These are phyloP conservation scores for Alnus glutinosa DNA, from an alignment of 306 rosid genomes.

Conservation along the genomic window DNA sequence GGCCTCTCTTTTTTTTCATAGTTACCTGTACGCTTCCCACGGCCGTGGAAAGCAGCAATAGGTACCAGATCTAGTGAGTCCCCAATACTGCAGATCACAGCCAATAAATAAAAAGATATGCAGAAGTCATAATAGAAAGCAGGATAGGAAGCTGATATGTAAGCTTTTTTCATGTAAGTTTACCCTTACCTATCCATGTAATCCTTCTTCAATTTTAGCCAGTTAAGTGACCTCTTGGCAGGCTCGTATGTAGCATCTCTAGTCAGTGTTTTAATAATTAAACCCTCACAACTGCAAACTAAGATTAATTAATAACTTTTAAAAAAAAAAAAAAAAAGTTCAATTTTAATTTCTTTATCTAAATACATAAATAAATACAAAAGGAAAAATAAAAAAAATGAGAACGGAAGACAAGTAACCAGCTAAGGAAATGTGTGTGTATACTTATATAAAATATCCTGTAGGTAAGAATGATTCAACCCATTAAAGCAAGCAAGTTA, in stretches of 20 bases:
- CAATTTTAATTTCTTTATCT: not conserved
- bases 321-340: not conserved
- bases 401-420: not conserved
- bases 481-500: conserved; percentile 8
- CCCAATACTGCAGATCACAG: conserved; percentile 68
- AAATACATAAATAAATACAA: not conserved
- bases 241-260: conserved; percentile 96
- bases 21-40: conserved; percentile 94
- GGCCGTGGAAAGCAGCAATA: conserved; percentile 94
- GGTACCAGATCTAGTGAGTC: conserved; percentile 97
- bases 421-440: not conserved
- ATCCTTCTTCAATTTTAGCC: conserved; percentile 97
- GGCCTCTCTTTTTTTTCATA: not conserved
- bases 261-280: conserved; percentile 76
- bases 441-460: not conserved
- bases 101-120: conserved; percentile 28
- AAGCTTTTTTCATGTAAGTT: conserved; percentile 4
- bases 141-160: conserved; percentile 8
- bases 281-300: conserved; percentile 79
- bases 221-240: conserved; percentile 80
- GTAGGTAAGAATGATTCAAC: conserved; percentile 10
- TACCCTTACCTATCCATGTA: conserved; percentile 68
- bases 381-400: conserved; percentile 7
- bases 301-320: conserved; percentile 29
- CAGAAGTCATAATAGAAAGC: conserved; percentile 17